These are phyloP conservation scores for Suillus placidus DNA, from an alignment of 768 basidiomycete genomes.

Conservation along the genomic window DNA sequence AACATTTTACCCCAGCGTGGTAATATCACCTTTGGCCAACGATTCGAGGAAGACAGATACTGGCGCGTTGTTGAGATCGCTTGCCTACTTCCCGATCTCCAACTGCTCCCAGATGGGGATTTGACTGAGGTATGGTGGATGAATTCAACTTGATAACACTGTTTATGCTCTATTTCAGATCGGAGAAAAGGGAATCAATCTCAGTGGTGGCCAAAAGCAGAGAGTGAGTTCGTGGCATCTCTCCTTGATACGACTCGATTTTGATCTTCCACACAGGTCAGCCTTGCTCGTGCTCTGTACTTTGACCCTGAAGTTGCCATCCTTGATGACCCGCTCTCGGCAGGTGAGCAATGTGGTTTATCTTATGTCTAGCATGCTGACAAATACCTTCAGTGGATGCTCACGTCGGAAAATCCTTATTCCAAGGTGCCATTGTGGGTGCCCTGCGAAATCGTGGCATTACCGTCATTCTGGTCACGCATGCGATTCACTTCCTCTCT, in stretches of 20 bases:
- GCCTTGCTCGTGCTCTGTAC: slow-evolving; percentile 73
- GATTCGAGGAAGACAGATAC: slow-evolving; percentile 65
- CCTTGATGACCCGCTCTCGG: slow-evolving; percentile 69
- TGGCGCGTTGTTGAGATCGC: slow-evolving; percentile 63
- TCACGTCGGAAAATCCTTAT: slow-evolving; percentile 71
- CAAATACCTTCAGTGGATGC: slow-evolving; percentile 56
- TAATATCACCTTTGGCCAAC: slow-evolving; percentile 68
- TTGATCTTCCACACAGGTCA: slow-evolving; percentile 43
- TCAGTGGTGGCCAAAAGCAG: slow-evolving; percentile 69
- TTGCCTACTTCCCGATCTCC: slow-evolving; percentile 63
- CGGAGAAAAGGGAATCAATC: slow-evolving; percentile 70
- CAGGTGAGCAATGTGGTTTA: slow-evolving; percentile 42
- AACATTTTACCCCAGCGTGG: slow-evolving; percentile 45
- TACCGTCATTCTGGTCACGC: slow-evolving; percentile 58
- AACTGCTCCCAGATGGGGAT: slow-evolving; percentile 70
- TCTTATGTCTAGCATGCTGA: background rate
- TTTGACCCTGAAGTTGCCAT: slow-evolving; percentile 61
- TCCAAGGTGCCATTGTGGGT: slow-evolving; percentile 61
- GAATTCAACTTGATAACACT: background rate
- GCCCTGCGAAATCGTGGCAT: slow-evolving; percentile 47
- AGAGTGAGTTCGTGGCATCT: slow-evolving; percentile 37
- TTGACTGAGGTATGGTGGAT: slow-evolving; percentile 58
- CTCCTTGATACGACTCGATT: background rate
- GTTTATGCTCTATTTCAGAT: slow-evolving; percentile 43
- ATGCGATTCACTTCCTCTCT: slow-evolving; percentile 56